A percentile compares a stretch with the other conserved stretches of the same genome.
phyloP scores from a whole-genome alignment of 176 grass and related monocot genomes.

The Rhipidocladum racemiflorum region DNA sequence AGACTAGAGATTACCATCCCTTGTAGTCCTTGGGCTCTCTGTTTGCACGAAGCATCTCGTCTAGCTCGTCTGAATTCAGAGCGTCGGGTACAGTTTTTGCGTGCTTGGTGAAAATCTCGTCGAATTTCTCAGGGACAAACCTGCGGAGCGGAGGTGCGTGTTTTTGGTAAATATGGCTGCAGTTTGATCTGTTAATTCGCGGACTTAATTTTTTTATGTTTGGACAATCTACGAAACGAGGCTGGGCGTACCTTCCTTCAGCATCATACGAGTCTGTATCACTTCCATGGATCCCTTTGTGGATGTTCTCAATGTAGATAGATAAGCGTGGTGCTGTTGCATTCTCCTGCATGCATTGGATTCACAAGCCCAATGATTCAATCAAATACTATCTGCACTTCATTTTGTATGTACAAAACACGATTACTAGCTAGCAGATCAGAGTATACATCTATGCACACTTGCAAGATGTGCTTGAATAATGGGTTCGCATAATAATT shows the following conservation, averaged over 20 bases:
- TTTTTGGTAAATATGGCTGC: no score
- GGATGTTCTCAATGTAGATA: slow-evolving; percentile 74
- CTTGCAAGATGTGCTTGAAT: not conserved
- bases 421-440: not conserved
- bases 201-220: not conserved
- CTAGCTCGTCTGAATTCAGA: slow-evolving; percentile 45
- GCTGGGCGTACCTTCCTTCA: slow-evolving; percentile 51
- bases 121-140: slow-evolving; percentile 59
- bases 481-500: not conserved
- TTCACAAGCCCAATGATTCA: not conserved
- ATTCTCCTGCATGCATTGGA: slow-evolving; percentile 42
- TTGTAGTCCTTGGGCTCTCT: slow-evolving; percentile 25
- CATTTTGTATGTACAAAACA: not conserved
- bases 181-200: not conserved
- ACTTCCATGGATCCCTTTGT: slow-evolving; percentile 66
- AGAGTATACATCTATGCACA: not conserved
- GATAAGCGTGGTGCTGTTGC: slow-evolving; percentile 26
- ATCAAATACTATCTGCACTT: not conserved
- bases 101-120: slow-evolving; percentile 67
- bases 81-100: slow-evolving; percentile 36
- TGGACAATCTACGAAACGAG: not conserved
- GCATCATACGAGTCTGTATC: slow-evolving; percentile 52
- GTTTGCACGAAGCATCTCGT: slow-evolving; percentile 52
- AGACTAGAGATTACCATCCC: slow-evolving; percentile 46
- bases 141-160: slow-evolving; percentile 5